phyloP scores from a whole-genome alignment of 192 early-diverging fungal genomes.

The Globomyces pollinis-pini region DNA sequence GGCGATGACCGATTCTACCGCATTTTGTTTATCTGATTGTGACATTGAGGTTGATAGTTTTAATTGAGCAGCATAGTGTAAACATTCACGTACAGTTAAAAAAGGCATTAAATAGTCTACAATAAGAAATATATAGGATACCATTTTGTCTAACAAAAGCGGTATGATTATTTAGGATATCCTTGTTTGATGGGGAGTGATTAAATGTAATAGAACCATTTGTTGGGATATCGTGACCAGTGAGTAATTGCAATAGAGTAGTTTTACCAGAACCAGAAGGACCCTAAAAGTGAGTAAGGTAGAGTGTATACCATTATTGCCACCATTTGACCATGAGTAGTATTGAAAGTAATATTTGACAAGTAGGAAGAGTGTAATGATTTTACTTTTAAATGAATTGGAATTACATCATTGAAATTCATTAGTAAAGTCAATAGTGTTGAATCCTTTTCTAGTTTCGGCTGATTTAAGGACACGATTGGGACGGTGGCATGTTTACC shows the following conservation, averaged over 20 bases:
- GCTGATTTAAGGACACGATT: no score
- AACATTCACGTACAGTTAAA: slow-evolving; percentile 59
- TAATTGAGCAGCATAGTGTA: slow-evolving; percentile 64
- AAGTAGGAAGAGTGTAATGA: no score
- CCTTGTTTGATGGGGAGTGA: slow-evolving; percentile 42
- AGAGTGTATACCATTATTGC: slow-evolving; percentile 34
- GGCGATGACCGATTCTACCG: slow-evolving; percentile 36
- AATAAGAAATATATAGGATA: slow-evolving; percentile 35
- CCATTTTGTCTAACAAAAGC: slow-evolving; percentile 41
- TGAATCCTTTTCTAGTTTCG: no score
- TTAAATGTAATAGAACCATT: slow-evolving; percentile 71
- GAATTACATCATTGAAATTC: no score
- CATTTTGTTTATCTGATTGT: slow-evolving; percentile 14
- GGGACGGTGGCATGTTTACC: no score
- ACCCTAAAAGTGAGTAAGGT: no score
- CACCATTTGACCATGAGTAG: slow-evolving; percentile 26
- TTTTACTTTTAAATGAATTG: no score
- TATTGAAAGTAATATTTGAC: slow-evolving; percentile 11
- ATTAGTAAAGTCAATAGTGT: no score
- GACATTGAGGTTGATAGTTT: slow-evolving; percentile 39
- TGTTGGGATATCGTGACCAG: slow-evolving; percentile 48
- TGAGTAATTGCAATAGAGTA: slow-evolving; percentile 40
- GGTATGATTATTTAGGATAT: slow-evolving; percentile 18
- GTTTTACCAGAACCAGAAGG: slow-evolving; percentile 46
- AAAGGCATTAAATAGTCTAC: no score